Conservation (phyloP, 495 filamentous ascomycete species). For the Penicillium chermesinum region DNA sequence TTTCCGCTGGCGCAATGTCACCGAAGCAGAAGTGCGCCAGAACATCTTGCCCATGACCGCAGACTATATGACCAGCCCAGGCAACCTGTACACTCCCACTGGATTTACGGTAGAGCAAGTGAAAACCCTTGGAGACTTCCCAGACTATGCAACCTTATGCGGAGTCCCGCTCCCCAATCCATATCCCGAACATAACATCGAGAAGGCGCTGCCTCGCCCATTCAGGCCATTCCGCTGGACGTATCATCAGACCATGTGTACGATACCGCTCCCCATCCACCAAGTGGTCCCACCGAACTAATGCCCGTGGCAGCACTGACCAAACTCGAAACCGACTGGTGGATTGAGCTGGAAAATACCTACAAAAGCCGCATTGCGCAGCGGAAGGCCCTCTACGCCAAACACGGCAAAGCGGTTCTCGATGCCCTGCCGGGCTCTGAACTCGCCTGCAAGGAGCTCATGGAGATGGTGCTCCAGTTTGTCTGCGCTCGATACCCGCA, state of each 20-base stretch:
- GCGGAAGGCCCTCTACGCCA: constrained; percentile 61
- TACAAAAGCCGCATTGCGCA: constrained; percentile 67
- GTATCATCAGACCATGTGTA: constrained; percentile 95
- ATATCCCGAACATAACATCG: constrained; percentile 60
- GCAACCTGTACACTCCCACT: constrained; percentile 49
- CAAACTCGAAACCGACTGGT: constrained; percentile 82
- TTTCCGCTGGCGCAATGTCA: constrained; percentile 21
- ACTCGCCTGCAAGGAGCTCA: constrained; percentile 78
- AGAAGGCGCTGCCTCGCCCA: constrained; percentile 60
- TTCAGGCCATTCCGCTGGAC: constrained; percentile 81
- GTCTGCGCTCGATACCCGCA: constrained; percentile 73
- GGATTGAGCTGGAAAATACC: constrained; percentile 81
- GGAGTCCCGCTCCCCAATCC: constrained; percentile 71
- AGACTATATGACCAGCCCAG: constrained; percentile 35
- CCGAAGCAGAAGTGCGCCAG: constrained; percentile 28
- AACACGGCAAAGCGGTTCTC: constrained; percentile 61
- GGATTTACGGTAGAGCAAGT: constrained; percentile 66
- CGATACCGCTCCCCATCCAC: constrained; percentile 19
- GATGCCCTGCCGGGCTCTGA: constrained; percentile 72
- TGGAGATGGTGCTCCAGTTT: constrained; percentile 86
- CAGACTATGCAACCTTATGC: constrained; percentile 72
- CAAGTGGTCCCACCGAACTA: constrained; percentile 7
- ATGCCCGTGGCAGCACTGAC: constrained; percentile 55
- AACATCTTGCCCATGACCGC: constrained; percentile 40
- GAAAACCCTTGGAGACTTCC: constrained; percentile 71